phyloP scores from a whole-genome alignment of 176 grass and related monocot species.

The Hsuehochloa calcarea region DNA sequence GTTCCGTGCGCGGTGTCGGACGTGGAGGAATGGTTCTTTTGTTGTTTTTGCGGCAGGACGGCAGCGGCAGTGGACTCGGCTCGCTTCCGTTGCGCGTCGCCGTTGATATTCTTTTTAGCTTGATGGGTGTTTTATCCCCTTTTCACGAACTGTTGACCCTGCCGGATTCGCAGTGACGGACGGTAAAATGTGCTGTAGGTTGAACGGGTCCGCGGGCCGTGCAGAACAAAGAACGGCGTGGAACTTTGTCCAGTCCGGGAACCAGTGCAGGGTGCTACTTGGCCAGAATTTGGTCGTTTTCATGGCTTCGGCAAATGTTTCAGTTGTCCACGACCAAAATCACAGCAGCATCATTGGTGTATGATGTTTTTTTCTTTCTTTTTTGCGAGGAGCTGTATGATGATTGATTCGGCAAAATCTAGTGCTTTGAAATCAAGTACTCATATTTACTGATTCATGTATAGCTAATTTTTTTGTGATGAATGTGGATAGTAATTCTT shows the following conservation, averaged over 20 bases:
- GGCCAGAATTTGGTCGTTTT: background rate
- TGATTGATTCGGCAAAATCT: background rate
- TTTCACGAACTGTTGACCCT: background rate
- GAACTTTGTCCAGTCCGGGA: background rate
- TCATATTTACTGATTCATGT: too few relatives aligned
- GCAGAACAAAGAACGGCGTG: background rate
- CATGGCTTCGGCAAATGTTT: background rate
- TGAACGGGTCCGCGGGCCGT: constrained; percentile 9
- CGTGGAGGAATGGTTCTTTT: constrained; percentile 1
- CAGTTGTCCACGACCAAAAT: background rate
- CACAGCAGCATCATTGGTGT: background rate
- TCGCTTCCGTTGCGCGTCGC: constrained; percentile 10
- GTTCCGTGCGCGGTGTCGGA: background rate
- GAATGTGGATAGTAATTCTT: too few relatives aligned
- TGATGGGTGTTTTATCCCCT: background rate
- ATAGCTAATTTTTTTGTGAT: too few relatives aligned
- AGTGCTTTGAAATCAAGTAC: too few relatives aligned
- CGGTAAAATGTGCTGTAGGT: background rate
- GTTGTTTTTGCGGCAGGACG: background rate
- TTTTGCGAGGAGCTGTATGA: background rate
- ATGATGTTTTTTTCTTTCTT: too few relatives aligned
- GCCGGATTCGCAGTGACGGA: background rate
- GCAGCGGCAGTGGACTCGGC: constrained; percentile 6
- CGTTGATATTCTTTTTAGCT: background rate
- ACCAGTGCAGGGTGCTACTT: background rate